Conservation (phyloP, 495 filamentous ascomycete species). For the Xylaria acuta region DNA sequence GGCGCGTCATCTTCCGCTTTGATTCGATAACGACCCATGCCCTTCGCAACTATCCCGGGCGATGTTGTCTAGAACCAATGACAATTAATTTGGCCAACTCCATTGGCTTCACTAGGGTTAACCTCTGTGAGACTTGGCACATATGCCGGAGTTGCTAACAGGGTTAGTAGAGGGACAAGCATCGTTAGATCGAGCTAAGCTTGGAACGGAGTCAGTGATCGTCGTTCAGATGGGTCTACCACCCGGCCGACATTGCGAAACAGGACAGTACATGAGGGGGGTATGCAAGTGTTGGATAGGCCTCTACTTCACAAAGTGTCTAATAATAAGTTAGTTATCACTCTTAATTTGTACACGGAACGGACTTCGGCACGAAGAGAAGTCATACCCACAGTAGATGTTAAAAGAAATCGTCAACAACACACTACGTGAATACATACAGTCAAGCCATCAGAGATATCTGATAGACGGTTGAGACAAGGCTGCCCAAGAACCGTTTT, state of each 20-base stretch:
- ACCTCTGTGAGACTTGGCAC: slow-evolving; percentile 25
- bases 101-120: slow-evolving; percentile 17
- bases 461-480: slow-evolving; percentile 10
- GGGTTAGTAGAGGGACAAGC: slow-evolving; percentile 27
- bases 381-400: not conserved
- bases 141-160: slow-evolving; percentile 23
- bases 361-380: slow-evolving; percentile 19
- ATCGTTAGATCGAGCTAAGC: slow-evolving; percentile 43
- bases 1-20: slow-evolving; percentile 41
- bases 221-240: slow-evolving; percentile 45
- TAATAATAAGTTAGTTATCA: slow-evolving; percentile 27
- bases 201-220: slow-evolving; percentile 46
- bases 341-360: not conserved
- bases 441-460: slow-evolving; percentile 1
- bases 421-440: slow-evolving; percentile 1
- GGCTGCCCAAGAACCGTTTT: slow-evolving; percentile 8
- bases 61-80: slow-evolving; percentile 18
- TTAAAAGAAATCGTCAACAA: not conserved
- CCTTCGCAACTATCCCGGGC: slow-evolving; percentile 8
- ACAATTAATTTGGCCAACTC: slow-evolving; percentile 24
- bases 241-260: slow-evolving; percentile 49
- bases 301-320: slow-evolving; percentile 4
- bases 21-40: slow-evolving; percentile 34
- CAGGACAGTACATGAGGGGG: slow-evolving; percentile 36
- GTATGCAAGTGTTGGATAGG: slow-evolving; percentile 18